Base-by-base conservation (phyloP, 1,139 yeast species). In the Hyphopichia pseudoburtonii region DNA sequence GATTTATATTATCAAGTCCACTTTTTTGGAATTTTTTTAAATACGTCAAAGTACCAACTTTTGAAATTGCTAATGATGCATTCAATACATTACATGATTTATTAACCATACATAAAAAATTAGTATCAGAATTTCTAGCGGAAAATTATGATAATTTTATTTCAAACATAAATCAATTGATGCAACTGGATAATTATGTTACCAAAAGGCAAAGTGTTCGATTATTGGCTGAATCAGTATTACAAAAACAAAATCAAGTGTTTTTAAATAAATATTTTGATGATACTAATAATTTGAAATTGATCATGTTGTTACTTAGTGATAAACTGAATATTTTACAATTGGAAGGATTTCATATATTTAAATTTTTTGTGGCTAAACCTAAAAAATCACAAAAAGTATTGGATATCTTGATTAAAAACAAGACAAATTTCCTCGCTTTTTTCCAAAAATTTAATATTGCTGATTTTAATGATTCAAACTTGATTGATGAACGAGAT, bases 301-400 rank as follows among this genome's bases (percentile, higher is more conserved):
- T 88, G 39, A 79, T 88, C 30, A 92, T 92, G 98, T 73, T 86
- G 28, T 64, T 89, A 42, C 68, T 92, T 48, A 84, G 94, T 45
- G 97, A 92, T 56, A 86, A 85, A 60, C 89, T 95, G 51, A 86
- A 85, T 51, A 90, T 89, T 57, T 72, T 92, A 42, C 96, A 89
- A 57, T 66, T 81, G 40, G 98, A 92, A 60, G 92, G 96, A 3
- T 92, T 92, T 56, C 92, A 92, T 51, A 84, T 92, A 27, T 92
- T 92, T 66, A 92, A 92, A 61, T 86, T 83, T 30, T 88, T 92
- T 62, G 90, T 89, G 25, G 98, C 97, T 6, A 92, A 92, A 58
- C 98, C 98, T 5, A 82, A 85, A 48, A 90, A 90, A 59, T 74
- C 89, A 2, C 88, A 82, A 54, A 80, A 84, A 9, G 81, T 92